Evolutionary conservation across 1,284 basidiomycete genomes (phyloP).

Genomic region (Pholiota adiposa): DNA sequence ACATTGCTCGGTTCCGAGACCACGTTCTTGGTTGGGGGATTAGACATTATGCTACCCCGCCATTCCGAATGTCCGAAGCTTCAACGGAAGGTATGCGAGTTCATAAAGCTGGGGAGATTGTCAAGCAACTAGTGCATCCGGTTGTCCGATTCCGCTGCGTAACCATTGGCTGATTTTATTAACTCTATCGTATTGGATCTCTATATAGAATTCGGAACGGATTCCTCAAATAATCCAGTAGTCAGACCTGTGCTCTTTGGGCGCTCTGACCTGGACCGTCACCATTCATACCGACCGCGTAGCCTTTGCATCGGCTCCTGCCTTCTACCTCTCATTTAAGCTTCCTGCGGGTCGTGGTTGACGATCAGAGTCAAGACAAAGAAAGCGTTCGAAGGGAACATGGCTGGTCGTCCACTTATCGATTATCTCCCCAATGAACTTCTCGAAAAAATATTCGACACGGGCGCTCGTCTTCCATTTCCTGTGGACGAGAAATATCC

Average conservation of each 20-base stretch:
- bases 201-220: slow-evolving; percentile 14
- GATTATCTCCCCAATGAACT: slow-evolving; percentile 26
- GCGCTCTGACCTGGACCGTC: slow-evolving; percentile 2
- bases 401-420: slow-evolving; percentile 11
- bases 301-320: background rate
- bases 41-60: background rate
- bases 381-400: background rate
- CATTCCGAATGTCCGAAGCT: background rate
- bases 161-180: slow-evolving; percentile 16
- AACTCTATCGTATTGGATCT: slow-evolving; percentile 11
- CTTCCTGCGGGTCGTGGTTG: background rate
- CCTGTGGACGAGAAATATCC: slow-evolving; percentile 22
- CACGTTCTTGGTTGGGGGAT: background rate
- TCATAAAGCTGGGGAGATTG: slow-evolving; percentile 11
- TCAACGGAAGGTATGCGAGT: background rate
- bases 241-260: slow-evolving; percentile 6
- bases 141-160: slow-evolving; percentile 17
- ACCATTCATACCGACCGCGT: background rate
- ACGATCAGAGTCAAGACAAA: background rate
- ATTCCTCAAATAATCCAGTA: background rate
- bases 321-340: background rate
- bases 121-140: slow-evolving; percentile 23
- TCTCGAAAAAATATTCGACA: slow-evolving; percentile 25
- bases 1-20: background rate
- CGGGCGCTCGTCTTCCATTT: slow-evolving; percentile 18